Base-by-base conservation (phyloP, 257 asterid species). In the Gardenia jasminoides region DNA sequence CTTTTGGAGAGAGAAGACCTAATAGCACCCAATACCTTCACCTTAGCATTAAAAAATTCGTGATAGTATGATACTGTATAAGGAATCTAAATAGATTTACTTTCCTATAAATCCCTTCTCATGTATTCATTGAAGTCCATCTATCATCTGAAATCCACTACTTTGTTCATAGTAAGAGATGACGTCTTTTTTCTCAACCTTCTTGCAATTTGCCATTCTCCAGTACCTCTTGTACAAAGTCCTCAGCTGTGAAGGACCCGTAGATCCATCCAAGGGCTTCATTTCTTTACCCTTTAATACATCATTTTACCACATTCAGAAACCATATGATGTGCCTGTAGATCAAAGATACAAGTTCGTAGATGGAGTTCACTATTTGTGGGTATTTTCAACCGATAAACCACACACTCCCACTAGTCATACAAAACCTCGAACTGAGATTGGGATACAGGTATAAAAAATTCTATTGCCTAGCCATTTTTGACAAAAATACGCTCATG, bases 321-420 rank as follows among this genome's bases (percentile, higher is more conserved):
- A 41, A 41, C 76, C 76, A 16, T 48, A 48, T 58, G 54, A 72
- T 54, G 61, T 72, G 43, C 17, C 64, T 22, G 64, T 12, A 47
- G 28, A 72, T 13, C 62, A 72, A 36, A 58, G 76, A 7, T 72
- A 72, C 10, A 47, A 58, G 43, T 72, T 44, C 19, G 26, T 72
- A 33, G 76, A 72, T 47, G 76, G 76, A 47, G 76, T 72, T 15
- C 76, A 72, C 12, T 46, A 52, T 0, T 12, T 72, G 76, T 72
- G 76, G 76, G 64, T 72, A 3, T 6, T 72, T 72, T 46, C 31
- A n/a, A 47, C 61, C 15, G 76, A 72, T 6, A 33, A 26, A 48
- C 76, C 76, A 2, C 76, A 72, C 10, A n/a, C 62, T 48, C 76
- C 44, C 9, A 6, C 28, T 54, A 72, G 76, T 36, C 33, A 72